Conservation (phyloP, 139 green algal species). For the Chlorella sp. region DNA sequence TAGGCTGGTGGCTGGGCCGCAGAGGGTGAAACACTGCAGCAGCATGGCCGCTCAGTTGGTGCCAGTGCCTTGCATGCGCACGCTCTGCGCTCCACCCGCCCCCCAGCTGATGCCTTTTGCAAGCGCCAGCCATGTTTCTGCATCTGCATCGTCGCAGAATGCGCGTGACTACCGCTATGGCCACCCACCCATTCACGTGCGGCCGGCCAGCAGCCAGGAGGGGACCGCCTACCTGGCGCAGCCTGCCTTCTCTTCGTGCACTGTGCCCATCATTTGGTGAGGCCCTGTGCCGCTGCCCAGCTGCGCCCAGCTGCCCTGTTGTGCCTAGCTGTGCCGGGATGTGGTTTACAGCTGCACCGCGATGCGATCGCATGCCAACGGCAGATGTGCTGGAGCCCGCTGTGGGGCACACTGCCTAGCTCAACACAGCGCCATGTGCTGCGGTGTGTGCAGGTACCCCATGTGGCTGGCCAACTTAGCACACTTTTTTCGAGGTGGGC, state of each 20-base stretch:
- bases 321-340: too few relatives aligned
- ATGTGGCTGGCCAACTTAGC: conserved; percentile 8
- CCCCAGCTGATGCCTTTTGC: neutral
- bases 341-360: too few relatives aligned
- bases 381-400: neutral
- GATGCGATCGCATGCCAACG: too few relatives aligned
- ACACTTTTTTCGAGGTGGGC: neutral
- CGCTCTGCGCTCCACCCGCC: too few relatives aligned
- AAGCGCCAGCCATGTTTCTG: neutral
- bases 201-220: neutral
- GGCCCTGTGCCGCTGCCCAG: too few relatives aligned
- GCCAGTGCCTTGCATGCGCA: too few relatives aligned
- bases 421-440: too few relatives aligned
- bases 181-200: conserved; percentile 1
- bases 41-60: too few relatives aligned
- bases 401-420: neutral
- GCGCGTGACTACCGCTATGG: neutral
- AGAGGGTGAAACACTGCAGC: too few relatives aligned
- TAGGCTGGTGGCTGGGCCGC: neutral
- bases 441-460: neutral
- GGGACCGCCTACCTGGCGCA: neutral
- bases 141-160: neutral
- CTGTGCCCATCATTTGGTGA: neutral
- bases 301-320: too few relatives aligned
- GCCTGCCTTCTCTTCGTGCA: conserved; percentile 18